Evolutionary conservation across 164 flowering plant genomes (phyloP), one percentile per base, ranked within the genome.

Genomic region (Cinnamomum micranthum): DNA sequence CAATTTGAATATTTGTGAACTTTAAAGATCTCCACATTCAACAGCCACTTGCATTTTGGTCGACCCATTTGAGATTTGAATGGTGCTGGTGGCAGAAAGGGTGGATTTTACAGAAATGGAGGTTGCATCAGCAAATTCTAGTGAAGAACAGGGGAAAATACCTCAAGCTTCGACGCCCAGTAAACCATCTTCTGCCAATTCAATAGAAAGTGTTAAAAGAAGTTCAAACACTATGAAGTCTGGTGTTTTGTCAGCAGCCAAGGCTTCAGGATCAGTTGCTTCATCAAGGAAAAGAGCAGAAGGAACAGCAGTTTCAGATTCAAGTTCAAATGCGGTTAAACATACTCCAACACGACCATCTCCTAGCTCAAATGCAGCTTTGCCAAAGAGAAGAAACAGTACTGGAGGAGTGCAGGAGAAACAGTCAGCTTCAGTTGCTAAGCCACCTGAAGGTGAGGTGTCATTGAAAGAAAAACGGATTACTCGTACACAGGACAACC

Each of bases 321-420:
- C 80, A 3, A 72, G 74, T 60, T 55, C 80, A 7, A 73, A 23
- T 27, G 47, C 25, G 24, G 52, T 15, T 27, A 78, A 75, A 50
- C 31, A 79, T 5, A 41, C 74, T 67, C 73, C 59, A n/a, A 10
- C 81, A 15, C 70, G 71, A 50, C 31, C 76, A 31, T 58, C 80
- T 68, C 28, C 28, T 22, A 74, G 68, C 79, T 76, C 89, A 41
- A 86, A 74, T 78, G 78, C 88, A 15, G 82, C 74, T 74, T 78
- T 89, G 0, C 83, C 73, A 63, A 74, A 76, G 68, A 87, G 98
- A 78, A 85, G 97, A 78, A 92, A 82, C 75, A 96, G 99, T 84
- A 89, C 94, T n/a, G 99, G 94, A 11, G 93, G 95, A 4, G 70
- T 90, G 73, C 76, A 82, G 3, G 91, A 85, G 80, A 90, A 85